Evolutionary conservation across 2,329 filamentous ascomycete genomes (phyloP), one percentile per base, ranked within the genome.

Genomic region (Stemphylium vesicarium): DNA sequence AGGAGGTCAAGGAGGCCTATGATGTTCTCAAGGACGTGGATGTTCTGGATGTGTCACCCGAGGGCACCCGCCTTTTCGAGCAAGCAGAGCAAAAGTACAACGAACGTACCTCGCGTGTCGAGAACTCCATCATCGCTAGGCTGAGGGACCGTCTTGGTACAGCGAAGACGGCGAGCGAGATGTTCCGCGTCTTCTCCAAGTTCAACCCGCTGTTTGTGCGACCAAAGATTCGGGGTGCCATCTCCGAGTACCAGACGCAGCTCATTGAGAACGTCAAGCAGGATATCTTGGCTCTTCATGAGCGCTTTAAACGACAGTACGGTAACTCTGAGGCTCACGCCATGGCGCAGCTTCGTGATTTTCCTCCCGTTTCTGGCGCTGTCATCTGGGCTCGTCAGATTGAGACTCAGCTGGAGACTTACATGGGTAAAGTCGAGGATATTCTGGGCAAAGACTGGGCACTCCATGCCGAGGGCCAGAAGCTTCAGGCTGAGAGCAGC

Each of bases 181-280:
- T 99, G 95, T 99, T 99, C 76, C 90, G 96, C 50, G 95, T 99
- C 58, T 99, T 99, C 75, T 98, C 95, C 48, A 98, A 98, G 74
- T 99, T 99, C 84, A 99, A 99, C 73, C 95, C 95, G 2, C 87
- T 99, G 26, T 96, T 99, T 66, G 94, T 99, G 52, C 88, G 95
- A 56, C 95, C 95, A n/a, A 99, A 99, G 82, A 98, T 99, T 78
- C 89, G 95, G 63, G 93, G 96, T 64, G 96, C 95, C 50, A 99
- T 99, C 70, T 91, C 92, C 38, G 94, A 99, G 78, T 99, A 99
- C 74, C 95, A 99, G 76, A 95, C 94, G 4, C 93, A 97, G 76
- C 87, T 99, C 31, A 96, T 99, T 74, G 93, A 97, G 68, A 96
- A 96, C 66, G 95, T 99, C 68, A 98, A 98, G 75, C 88, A 92